Evolutionary conservation across 139 green algal genomes (phyloP), one percentile per base, ranked within the genome.

Genomic region (Coccomyxa sp.): DNA sequence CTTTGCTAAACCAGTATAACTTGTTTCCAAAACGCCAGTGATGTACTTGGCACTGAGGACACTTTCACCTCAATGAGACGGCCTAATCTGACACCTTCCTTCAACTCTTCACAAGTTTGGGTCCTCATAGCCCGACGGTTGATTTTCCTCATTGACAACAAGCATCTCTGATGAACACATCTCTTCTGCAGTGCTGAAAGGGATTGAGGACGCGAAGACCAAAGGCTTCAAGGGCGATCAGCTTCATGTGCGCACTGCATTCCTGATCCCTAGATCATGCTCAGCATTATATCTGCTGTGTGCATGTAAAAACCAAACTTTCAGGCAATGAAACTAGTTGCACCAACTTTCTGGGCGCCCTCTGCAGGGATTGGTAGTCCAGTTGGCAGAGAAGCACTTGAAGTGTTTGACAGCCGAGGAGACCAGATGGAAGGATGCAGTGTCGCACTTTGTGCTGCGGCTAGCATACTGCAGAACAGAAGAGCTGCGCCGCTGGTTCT

Each of bases 361-460:
- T n/a, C 16, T 31, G 71, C 71, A 38, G 71, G 71, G 31, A 45
- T 10, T 31, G 27, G 27, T 51, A 18, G 71, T 51, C 23, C 13
- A 85, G 18, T 80, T 94, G 31, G 84, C 84, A 0, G 66, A 89
- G 14, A 87, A 89, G 80, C 87, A 95, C 82, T 84, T 95, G 31
- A 86, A 88, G 81, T 59, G 32, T 16, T 27, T 28, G 13, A 59
- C 14, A n/a, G 25, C 13, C 0, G n/a, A 30, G 59, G 79, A 58
- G 30, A n/a, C 79, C 27, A 14, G 30, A 10, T 79, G 79, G 58
- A 82, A 84, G 45, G 83, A 87, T 28, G 58, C 58, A 31, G 80
- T 95, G 1, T 95, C 89, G 10, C 96, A 99, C 88, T 98, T 93
- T 89, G 92, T 98, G 58, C 89, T 99, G 86, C 94, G 96, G n/a